Evolutionary conservation across 75 land plant genomes (phyloP), one percentile per base, ranked within the genome.

Genomic region (Gnetum montanum): DNA sequence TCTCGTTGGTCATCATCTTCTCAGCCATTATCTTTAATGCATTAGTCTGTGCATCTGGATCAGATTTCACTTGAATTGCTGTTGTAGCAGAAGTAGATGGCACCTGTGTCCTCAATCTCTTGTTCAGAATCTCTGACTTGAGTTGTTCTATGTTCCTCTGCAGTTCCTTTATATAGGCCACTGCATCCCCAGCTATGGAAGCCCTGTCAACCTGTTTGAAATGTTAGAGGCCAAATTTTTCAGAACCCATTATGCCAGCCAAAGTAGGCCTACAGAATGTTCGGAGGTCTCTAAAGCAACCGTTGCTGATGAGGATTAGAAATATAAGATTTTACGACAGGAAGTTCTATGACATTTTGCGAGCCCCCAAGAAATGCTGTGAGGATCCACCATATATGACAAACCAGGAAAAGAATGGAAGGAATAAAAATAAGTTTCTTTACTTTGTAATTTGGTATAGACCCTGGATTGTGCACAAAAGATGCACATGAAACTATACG

Each of bases 121-220:
- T 70, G 66, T 77, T 62, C 68, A 77, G 73, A 58, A 74, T 76
- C 52, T 80, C 65, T 19, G 67, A 23, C 58, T 77, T 65, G 34
- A 89, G 86, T 81, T 89, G 77, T 31, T 75, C 59, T 34, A 83
- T 74, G 31, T 72, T 75, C 19, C 88, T 58, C 25, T 64, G 71
- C 50, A 87, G 80, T 65, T 87, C 97, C 53, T 78, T 75, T 59
- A 91, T 90, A 76, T 91, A 84, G 13, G 76, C 83, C 8, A 91
- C 87, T 4, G 93, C 97, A 58, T 87, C 97, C 15, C 70, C 73
- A 22, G 87, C 93, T 0, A 83, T 72, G 0, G 97, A 91, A 8
- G 97, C 97, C 27, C 88, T 61, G 51, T 91, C 97, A 29, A 40
- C 57, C 95, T 89, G 40, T 11, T 0, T 37, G 40, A 33, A 44